phyloP scores from a whole-genome alignment of 768 basidiomycete species.

The Thelephora ganbajun region DNA sequence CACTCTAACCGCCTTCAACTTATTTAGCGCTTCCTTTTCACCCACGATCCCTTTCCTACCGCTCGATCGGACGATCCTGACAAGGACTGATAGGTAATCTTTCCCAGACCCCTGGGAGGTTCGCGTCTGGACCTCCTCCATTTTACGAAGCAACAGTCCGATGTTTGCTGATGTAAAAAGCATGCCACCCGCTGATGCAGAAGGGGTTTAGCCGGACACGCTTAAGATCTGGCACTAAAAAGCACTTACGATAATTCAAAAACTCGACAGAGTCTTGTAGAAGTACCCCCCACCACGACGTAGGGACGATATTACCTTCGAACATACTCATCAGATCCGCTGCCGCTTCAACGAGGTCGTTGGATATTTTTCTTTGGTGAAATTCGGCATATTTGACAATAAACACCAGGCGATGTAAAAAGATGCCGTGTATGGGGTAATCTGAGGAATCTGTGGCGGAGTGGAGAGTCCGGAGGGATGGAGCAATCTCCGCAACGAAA shows the following conservation, averaged over 20 bases:
- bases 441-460: slow-evolving; percentile 15
- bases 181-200: slow-evolving; percentile 22
- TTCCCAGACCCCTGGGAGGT: slow-evolving; percentile 59
- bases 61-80: slow-evolving; percentile 29
- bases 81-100: slow-evolving; percentile 60
- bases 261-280: slow-evolving; percentile 70
- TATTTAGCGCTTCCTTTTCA: slow-evolving; percentile 47
- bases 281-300: slow-evolving; percentile 80
- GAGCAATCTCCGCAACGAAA: slow-evolving; percentile 56
- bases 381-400: slow-evolving; percentile 75
- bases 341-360: slow-evolving; percentile 57
- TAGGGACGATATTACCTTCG: slow-evolving; percentile 67
- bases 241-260: slow-evolving; percentile 40
- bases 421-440: slow-evolving; percentile 31
- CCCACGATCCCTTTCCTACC: slow-evolving; percentile 39
- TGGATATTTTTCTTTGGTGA: slow-evolving; percentile 48
- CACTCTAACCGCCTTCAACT: slow-evolving; percentile 67
- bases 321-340: slow-evolving; percentile 66
- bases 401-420: slow-evolving; percentile 61
- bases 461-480: slow-evolving; percentile 49
- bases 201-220: not conserved
- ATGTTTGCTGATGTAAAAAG: slow-evolving; percentile 63
- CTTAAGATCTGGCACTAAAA: not conserved
- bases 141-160: slow-evolving; percentile 54
- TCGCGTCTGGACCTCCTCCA: slow-evolving; percentile 70